These are phyloP conservation scores for Fusarium sp. DNA, from an alignment of 2,329 filamentous ascomycete species.

Conservation along the genomic window DNA sequence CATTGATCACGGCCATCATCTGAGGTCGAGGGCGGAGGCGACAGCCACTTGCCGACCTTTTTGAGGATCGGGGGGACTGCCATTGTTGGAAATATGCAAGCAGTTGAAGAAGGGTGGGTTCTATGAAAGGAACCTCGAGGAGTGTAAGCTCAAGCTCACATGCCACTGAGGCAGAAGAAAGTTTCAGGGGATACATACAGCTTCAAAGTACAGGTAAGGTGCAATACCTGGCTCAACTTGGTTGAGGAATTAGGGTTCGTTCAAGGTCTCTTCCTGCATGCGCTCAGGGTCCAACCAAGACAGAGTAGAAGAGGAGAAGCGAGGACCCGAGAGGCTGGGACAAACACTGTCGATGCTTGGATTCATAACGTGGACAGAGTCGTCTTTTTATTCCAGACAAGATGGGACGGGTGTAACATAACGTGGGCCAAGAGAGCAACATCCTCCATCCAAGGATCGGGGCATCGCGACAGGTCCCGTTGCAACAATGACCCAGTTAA, in stretches of 20 bases:
- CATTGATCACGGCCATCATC: constrained; percentile 63
- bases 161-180: background rate
- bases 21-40: constrained; percentile 51
- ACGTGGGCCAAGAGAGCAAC: constrained; percentile 17
- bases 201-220: background rate
- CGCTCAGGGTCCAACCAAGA: background rate
- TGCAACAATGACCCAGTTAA: background rate
- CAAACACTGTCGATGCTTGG: background rate
- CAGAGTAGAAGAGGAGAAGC: background rate
- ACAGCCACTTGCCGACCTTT: constrained; percentile 49
- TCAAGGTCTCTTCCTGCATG: constrained; percentile 1
- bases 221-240: background rate
- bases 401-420: background rate
- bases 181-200: constrained; percentile 1
- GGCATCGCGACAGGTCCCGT: background rate
- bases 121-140: background rate
- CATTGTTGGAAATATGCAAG: constrained; percentile 25
- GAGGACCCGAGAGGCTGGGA: background rate
- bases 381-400: constrained; percentile 28
- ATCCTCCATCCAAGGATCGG: background rate
- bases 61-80: constrained; percentile 38
- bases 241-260: constrained; percentile 3
- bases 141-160: background rate
- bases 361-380: constrained; percentile 6
- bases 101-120: background rate